Percentiles rank a stretch among this genome's conserved stretches.
phyloP scores from a whole-genome alignment of 1,284 basidiomycete genomes.

The Moesziomyces sp. region DNA sequence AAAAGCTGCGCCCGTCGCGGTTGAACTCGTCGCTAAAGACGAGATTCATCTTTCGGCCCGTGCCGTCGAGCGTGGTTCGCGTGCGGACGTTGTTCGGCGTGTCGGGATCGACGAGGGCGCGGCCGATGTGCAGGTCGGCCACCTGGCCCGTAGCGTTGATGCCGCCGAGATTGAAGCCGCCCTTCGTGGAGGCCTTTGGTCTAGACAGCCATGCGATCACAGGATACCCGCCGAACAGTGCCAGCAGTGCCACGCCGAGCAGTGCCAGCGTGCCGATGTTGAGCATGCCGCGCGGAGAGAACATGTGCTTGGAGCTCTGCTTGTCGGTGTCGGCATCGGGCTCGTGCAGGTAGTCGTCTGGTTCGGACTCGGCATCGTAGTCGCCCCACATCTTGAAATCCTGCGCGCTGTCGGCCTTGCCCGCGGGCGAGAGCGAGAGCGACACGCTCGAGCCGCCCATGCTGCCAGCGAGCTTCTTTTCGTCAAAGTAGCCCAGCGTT shows the following conservation, averaged over 20 bases:
- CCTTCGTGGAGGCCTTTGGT: constrained; percentile 16
- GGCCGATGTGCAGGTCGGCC: constrained; percentile 30
- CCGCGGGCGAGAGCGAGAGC: constrained; percentile 12
- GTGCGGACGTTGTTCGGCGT: constrained; percentile 44
- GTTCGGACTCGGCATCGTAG: constrained; percentile 28
- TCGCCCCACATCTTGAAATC: constrained; percentile 41
- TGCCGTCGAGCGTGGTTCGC: constrained; percentile 31
- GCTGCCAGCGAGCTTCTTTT: constrained; percentile 21
- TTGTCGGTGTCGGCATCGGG: constrained; percentile 44
- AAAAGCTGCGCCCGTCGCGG: constrained; percentile 55
- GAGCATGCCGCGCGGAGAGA: constrained; percentile 32
- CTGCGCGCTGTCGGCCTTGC: constrained; percentile 1
- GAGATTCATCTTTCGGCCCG: constrained; percentile 43
- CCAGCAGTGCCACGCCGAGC: constrained; percentile 35
- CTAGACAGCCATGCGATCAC: constrained; percentile 34
- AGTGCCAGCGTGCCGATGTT: constrained; percentile 47
- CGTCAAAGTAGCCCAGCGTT: constrained; percentile 19
- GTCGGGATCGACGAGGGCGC: constrained; percentile 55
- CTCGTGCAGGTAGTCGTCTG: constrained; percentile 37
- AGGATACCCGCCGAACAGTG: constrained; percentile 53
- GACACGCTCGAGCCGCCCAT: neutral
- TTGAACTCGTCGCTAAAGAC: constrained; percentile 66
- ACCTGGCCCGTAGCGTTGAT: constrained; percentile 47
- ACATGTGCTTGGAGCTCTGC: constrained; percentile 2
- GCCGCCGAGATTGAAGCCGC: constrained; percentile 44